Evolutionary conservation across 2,329 filamentous ascomycete genomes (phyloP), one percentile per base, ranked within the genome.

Genomic region (Sclerotinia sclerotiorum): DNA sequence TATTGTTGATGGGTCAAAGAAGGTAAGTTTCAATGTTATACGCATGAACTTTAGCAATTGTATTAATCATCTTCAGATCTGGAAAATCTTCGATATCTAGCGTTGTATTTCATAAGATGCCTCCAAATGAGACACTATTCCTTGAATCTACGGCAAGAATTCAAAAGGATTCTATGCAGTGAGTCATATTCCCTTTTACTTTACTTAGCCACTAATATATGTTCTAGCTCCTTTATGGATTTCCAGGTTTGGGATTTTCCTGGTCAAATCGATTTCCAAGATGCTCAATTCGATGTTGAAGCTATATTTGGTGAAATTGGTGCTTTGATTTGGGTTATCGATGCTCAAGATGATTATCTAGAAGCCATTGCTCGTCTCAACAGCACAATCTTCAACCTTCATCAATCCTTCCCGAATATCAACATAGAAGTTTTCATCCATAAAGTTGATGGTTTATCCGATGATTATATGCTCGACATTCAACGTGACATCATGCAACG

Each of bases 341-440:
- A 99, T 78, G 94, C 95, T 0, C 95, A 99, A 80, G 95, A 99
- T 77, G 95, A 99, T 79, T 99, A 98, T 77, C 87, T 97, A 67
- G 93, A 97, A 78, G 92, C 94, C 24, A 92, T 99, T 60, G 87
- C 88, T 66, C 89, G 92, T 11, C 87, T 99, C 39, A 97, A 97
- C 79, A 84, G 88, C 67, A 97, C 94, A 10, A 97, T 98, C 71
- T 84, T 97, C 69, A 92, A 93, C 72, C 87, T 99, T 1, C 92
- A 97, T 77, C 88, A 93, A 73, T 88, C 88, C 70, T 97, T 97
- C 77, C 94, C 94, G 2, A 90, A 92, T 77, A 95, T 98, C 81
- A 97, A 97, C 79, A 91, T 99, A 73, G 94, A 98, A 78, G 94
- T 99, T 63, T 98, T 99, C 80, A 97, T 99, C 75, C 95, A 99